These are phyloP conservation scores for Solanum medicagineum DNA, from an alignment of 257 asterid species.

Conservation along the genomic window DNA sequence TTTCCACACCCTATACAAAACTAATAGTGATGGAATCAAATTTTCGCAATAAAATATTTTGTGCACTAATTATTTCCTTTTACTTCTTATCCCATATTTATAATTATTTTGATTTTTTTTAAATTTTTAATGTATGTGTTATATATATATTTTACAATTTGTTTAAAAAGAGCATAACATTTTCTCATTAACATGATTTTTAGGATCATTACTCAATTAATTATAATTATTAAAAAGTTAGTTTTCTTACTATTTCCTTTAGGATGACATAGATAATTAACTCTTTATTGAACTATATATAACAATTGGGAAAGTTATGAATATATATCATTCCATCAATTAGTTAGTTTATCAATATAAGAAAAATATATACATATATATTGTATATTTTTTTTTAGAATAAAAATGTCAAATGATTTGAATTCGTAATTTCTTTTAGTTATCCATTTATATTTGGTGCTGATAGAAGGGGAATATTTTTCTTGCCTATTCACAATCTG, in stretches of 20 bases:
- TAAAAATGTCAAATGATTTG: too few relatives aligned
- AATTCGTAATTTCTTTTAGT: too few relatives aligned
- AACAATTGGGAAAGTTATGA: not conserved
- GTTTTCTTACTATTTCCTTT: not conserved
- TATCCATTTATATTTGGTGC: too few relatives aligned
- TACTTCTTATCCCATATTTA: not conserved
- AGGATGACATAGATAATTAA: not conserved
- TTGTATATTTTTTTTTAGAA: too few relatives aligned
- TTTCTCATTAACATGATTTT: not conserved
- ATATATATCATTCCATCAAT: too few relatives aligned
- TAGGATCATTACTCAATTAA: accelerated
- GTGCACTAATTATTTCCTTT: not conserved
- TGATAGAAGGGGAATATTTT: too few relatives aligned
- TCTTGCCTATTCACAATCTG: too few relatives aligned
- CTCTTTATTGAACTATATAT: not conserved
- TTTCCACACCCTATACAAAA: too few relatives aligned
- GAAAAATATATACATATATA: too few relatives aligned
- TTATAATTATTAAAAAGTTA: not conserved
- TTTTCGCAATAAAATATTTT: not conserved
- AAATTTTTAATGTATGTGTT: not conserved
- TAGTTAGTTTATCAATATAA: not conserved
- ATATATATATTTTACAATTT: not conserved
- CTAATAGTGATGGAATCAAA: too few relatives aligned
- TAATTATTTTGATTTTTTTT: not conserved
- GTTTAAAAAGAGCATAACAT: accelerated